phyloP scores from a whole-genome alignment of 2,329 filamentous ascomycete species.

The Calonectria hawksworthii region DNA sequence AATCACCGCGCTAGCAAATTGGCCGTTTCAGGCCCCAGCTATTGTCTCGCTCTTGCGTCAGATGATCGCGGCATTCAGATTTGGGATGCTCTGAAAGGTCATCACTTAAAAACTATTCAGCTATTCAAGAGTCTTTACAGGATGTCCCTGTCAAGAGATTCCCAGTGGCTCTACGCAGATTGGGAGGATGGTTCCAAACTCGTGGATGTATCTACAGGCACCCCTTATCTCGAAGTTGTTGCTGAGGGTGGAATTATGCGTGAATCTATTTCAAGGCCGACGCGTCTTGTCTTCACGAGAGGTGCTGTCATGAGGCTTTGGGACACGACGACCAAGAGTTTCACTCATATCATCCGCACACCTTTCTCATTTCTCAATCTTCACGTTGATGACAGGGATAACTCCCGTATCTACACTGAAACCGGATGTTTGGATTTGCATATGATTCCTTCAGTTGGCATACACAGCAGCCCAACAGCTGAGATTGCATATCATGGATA shows the following conservation, averaged over 20 bases:
- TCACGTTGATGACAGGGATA: too few species aligned
- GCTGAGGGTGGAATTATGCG: too few species aligned
- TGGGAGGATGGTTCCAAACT: not conserved
- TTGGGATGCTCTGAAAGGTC: not conserved
- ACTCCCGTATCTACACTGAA: too few species aligned
- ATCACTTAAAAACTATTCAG: not conserved
- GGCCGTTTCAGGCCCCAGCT: not conserved
- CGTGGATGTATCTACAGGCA: not conserved
- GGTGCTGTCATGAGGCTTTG: not conserved
- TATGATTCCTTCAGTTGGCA: too few species aligned
- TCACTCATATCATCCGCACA: too few species aligned
- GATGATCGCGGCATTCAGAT: not conserved
- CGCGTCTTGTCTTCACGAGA: not conserved
- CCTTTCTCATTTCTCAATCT: not conserved
- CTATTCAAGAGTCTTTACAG: too few species aligned
- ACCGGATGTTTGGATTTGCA: too few species aligned
- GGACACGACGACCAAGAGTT: not conserved
- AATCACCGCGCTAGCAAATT: accelerated
- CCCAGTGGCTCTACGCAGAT: not conserved
- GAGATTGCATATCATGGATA: not conserved
- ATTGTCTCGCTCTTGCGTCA: not conserved
- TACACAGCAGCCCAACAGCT: too few species aligned
- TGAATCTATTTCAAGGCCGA: not conserved
- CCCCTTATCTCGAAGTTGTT: too few species aligned
- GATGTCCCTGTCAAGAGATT: not conserved